Percentiles rank a stretch among this genome's conserved stretches.
Evolutionary conservation across 1,139 yeast species (phyloP).

Genomic region (Pichia sorboxylosa): DNA sequence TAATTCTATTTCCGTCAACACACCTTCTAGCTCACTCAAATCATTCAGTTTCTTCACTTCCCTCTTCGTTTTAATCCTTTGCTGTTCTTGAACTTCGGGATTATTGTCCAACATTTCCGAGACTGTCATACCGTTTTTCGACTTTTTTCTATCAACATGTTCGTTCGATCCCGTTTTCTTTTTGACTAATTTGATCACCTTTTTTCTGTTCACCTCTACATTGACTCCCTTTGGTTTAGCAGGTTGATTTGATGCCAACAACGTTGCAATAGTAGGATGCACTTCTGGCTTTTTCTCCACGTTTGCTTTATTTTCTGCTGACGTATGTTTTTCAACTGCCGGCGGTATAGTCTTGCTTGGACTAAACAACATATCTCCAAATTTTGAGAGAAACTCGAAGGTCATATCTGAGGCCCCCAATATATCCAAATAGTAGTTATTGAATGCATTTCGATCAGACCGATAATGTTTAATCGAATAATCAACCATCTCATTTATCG

Average conservation of each 20-base stretch:
- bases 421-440: slow-evolving; percentile 38
- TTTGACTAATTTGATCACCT: not conserved
- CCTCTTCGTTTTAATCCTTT: slow-evolving; percentile 10
- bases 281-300: not conserved
- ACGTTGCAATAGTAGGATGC: slow-evolving; percentile 1
- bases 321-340: not conserved
- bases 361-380: slow-evolving; percentile 23
- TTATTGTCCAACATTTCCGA: slow-evolving; percentile 20
- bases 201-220: not conserved
- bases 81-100: slow-evolving; percentile 13
- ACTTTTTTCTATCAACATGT: slow-evolving; percentile 7
- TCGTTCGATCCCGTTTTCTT: slow-evolving; percentile 4
- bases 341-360: not conserved
- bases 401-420: slow-evolving; percentile 43
- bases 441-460: slow-evolving; percentile 32
- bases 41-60: slow-evolving; percentile 27
- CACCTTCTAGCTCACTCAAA: slow-evolving; percentile 43
- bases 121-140: slow-evolving; percentile 19
- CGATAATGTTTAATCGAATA: slow-evolving; percentile 33
- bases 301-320: not conserved
- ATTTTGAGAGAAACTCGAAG: slow-evolving; percentile 29
- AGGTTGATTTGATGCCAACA: too few relatives aligned
- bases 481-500: slow-evolving; percentile 34
- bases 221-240: slow-evolving; percentile 2
- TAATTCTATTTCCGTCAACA: slow-evolving; percentile 36